phyloP scores from a whole-genome alignment of 352 stramenopile genomes.

The Globisporangium cederbergense region DNA sequence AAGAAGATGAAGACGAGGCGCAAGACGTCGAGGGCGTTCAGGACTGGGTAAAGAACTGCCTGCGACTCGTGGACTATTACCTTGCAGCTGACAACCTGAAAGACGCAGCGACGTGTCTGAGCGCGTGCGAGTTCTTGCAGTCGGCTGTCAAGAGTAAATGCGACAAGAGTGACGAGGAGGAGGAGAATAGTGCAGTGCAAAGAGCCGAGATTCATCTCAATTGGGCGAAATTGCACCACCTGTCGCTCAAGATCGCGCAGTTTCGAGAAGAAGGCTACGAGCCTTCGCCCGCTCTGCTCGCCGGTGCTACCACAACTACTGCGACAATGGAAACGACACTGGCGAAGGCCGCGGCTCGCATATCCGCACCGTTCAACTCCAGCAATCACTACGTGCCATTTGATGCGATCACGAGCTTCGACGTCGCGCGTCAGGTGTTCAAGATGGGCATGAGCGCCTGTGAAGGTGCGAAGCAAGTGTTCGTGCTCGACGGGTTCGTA shows the following conservation, averaged over 20 bases:
- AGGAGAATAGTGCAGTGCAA: slow-evolving; percentile 24
- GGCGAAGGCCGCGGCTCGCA: not conserved
- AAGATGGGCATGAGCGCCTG: slow-evolving; percentile 49
- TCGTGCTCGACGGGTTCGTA: slow-evolving; percentile 67
- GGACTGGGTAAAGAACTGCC: slow-evolving; percentile 57
- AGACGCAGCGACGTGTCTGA: slow-evolving; percentile 47
- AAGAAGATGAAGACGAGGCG: slow-evolving; percentile 6
- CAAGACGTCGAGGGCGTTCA: slow-evolving; percentile 23
- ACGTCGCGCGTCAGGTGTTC: slow-evolving; percentile 56
- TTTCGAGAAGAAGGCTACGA: slow-evolving; percentile 25
- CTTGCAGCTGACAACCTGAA: slow-evolving; percentile 37
- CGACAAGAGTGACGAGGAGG: slow-evolving; percentile 9
- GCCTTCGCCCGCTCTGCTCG: slow-evolving; percentile 1
- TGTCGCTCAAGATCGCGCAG: slow-evolving; percentile 38
- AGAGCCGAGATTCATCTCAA: slow-evolving; percentile 41
- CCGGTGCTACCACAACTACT: not conserved
- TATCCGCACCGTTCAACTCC: not conserved
- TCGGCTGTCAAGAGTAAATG: not conserved
- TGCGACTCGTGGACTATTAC: slow-evolving; percentile 64
- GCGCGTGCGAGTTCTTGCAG: slow-evolving; percentile 43
- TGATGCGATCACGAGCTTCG: slow-evolving; percentile 34
- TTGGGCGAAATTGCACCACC: slow-evolving; percentile 51
- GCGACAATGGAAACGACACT: slow-evolving; percentile 30
- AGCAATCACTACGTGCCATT: slow-evolving; percentile 29
- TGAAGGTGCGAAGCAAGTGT: slow-evolving; percentile 36